Percentiles rank a stretch among this genome's conserved stretches.
phyloP scores from a whole-genome alignment of 2,329 filamentous ascomycete species.

The Pseudopyricularia cyperi region DNA sequence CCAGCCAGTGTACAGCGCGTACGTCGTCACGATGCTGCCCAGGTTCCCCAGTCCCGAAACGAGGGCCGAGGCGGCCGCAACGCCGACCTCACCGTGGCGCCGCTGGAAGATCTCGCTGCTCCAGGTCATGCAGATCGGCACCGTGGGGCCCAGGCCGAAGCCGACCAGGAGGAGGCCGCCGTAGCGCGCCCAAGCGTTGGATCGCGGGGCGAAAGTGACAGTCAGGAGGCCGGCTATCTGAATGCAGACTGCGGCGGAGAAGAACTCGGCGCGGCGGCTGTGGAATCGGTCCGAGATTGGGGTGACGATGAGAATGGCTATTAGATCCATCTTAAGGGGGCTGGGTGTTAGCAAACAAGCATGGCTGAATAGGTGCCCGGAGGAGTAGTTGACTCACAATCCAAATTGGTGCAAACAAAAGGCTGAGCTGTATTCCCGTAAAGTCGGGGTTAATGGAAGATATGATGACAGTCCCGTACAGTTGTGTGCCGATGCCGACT shows the following conservation, averaged over 20 bases:
- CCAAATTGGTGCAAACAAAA: slow-evolving; percentile 87
- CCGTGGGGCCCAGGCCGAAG: slow-evolving; percentile 80
- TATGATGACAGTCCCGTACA: slow-evolving; percentile 82
- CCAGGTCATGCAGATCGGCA: slow-evolving; percentile 92
- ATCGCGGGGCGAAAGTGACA: slow-evolving; percentile 55
- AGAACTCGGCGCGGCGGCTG: slow-evolving; percentile 65
- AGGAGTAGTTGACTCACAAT: slow-evolving; percentile 42
- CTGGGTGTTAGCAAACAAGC: slow-evolving; percentile 3
- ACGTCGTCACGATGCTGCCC: slow-evolving; percentile 76
- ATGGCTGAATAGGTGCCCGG: slow-evolving; percentile 5
- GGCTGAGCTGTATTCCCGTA: slow-evolving; percentile 60
- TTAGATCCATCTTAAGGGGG: slow-evolving; percentile 65
- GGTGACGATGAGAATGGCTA: slow-evolving; percentile 74
- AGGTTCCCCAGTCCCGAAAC: slow-evolving; percentile 81
- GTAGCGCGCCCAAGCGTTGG: slow-evolving; percentile 70
- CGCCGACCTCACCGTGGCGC: slow-evolving; percentile 80
- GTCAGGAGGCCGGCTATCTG: slow-evolving; percentile 73
- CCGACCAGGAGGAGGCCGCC: slow-evolving; percentile 82
- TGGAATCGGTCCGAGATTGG: slow-evolving; percentile 83
- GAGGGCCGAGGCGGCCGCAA: slow-evolving; percentile 72
- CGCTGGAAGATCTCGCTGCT: slow-evolving; percentile 81
- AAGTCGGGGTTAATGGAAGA: slow-evolving; percentile 61
- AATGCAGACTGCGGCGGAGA: slow-evolving; percentile 60
- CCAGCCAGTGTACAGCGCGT: slow-evolving; percentile 83
- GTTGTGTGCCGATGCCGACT: slow-evolving; percentile 80